A percentile compares a stretch with the other conserved stretches of the same genome.
phyloP scores from a whole-genome alignment of 106 monocot species.

The Xerophyta viscosa region DNA sequence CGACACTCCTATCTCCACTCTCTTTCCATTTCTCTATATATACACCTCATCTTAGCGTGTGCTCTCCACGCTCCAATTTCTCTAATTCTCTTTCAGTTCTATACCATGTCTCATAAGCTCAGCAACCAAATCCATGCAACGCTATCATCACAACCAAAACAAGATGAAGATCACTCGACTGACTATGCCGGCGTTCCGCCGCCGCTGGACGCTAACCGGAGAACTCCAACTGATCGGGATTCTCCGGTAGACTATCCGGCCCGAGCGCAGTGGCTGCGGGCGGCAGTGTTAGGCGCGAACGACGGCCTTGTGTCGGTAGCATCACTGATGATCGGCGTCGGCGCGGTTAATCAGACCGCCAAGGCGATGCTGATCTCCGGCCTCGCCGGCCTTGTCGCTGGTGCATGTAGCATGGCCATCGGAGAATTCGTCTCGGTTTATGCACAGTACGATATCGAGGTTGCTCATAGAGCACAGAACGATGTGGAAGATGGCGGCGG shows the following conservation, averaged over 20 bases:
- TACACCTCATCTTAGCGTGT: not conserved
- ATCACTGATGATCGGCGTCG: constrained; percentile 49
- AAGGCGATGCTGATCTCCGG: constrained; percentile 44
- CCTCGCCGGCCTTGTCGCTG: constrained; percentile 41
- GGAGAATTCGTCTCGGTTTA: constrained; percentile 73
- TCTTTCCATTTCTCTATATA: no score
- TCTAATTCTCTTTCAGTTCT: not conserved
- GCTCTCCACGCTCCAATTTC: not conserved
- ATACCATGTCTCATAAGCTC: not conserved
- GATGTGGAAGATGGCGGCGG: not conserved
- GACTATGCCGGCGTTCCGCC: no score
- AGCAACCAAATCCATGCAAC: not conserved
- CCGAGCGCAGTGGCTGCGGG: constrained; percentile 43
- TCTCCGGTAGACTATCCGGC: constrained; percentile 17
- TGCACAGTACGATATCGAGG: constrained; percentile 49
- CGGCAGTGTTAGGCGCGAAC: constrained; percentile 40
- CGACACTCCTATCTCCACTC: no score
- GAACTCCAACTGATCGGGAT: not conserved
- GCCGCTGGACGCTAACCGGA: not conserved
- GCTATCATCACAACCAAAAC: not conserved
- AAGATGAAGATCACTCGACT: not conserved
- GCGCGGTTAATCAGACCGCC: constrained; percentile 30
- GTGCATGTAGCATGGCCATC: constrained; percentile 57
- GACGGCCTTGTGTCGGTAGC: constrained; percentile 47
- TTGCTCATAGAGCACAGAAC: constrained; percentile 13